Evolutionary conservation across 805 yeast genomes (phyloP), one percentile per base, ranked within the genome.

Genomic region (Metschnikowia proteae): DNA sequence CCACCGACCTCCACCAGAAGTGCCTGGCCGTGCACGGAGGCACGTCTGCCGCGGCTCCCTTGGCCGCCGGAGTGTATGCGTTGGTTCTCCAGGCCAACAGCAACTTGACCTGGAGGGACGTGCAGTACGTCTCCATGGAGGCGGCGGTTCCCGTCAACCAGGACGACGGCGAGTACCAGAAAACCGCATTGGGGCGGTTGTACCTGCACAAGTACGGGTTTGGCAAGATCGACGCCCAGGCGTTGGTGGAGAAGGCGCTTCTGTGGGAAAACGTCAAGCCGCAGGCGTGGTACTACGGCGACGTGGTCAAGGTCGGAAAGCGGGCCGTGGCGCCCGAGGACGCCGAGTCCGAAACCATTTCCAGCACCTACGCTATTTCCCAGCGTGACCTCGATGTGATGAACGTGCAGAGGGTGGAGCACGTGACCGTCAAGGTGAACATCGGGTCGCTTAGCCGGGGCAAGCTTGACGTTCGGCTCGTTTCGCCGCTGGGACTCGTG

Each of bases 1-100:
- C 98, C 5, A 86, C 97, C 1, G 96, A 88, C 63, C 76, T 88
- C 38, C 74, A 82, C 43, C 76, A 78, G 5, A 66, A 71, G 56
- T 94, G 99, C 66, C 72, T 95, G 1, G 76, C 76, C 34, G 65
- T 58, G 26, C 99, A 94, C 65, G 97, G 97, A 8, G 99, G 99
- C 22, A 94, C 99, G 0, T 92, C 98, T 23, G 99, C 99, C 0
- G 97, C 99, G 11, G 99, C 99, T 0, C 99, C 99, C 0, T 75
- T 94, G 48, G 98, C 97, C 0, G 97, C 98, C 0, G 99, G 98
- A n/a, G 78, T 94, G 1, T 89, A 87, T 63, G 80, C 97, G 0
- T 72, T 94, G 45, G 88, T 88, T 2, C 71, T 94, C 44, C 83
- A 84, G 57, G 90, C 85, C 3, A 86, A 96, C 55, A 96, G 97